Conservation (phyloP, 2,329 filamentous ascomycete genomes). For the Huntiella savannae region DNA sequence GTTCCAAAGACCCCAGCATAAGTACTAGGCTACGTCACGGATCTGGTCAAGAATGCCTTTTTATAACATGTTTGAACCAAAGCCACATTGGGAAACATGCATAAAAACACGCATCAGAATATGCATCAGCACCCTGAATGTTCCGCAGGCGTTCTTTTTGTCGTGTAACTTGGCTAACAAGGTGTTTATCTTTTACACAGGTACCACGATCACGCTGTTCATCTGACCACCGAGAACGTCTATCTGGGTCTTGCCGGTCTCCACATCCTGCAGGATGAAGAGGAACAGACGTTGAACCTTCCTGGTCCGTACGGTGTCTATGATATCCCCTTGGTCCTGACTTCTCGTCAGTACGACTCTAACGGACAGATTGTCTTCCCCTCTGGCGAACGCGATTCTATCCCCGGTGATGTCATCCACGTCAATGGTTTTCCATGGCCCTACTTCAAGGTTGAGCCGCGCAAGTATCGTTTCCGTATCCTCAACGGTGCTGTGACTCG, state of each 20-base stretch:
- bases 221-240: slow-evolving; percentile 31
- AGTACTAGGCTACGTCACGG: too few species aligned
- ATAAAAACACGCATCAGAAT: too few species aligned
- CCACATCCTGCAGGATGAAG: slow-evolving; percentile 32
- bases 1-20: too few species aligned
- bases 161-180: too few species aligned
- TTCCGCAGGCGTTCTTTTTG: too few species aligned
- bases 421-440: slow-evolving; percentile 39
- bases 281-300: slow-evolving; percentile 28
- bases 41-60: too few species aligned
- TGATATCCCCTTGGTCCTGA: slow-evolving; percentile 32
- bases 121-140: too few species aligned
- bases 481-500: slow-evolving; percentile 30
- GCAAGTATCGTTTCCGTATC: slow-evolving; percentile 39
- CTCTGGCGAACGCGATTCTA: slow-evolving; percentile 23
- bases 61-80: too few species aligned
- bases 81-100: too few species aligned
- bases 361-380: slow-evolving; percentile 31
- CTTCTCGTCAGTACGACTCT: slow-evolving; percentile 30
- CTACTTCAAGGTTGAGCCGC: slow-evolving; percentile 35
- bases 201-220: slow-evolving; percentile 31
- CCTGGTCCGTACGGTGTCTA: slow-evolving; percentile 30
- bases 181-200: background rate
- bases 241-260: slow-evolving; percentile 37
- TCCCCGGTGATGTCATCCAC: slow-evolving; percentile 31